These are phyloP conservation scores for Penicillium bialowiezense DNA, from an alignment of 495 filamentous ascomycete genomes.

Conservation along the genomic window DNA sequence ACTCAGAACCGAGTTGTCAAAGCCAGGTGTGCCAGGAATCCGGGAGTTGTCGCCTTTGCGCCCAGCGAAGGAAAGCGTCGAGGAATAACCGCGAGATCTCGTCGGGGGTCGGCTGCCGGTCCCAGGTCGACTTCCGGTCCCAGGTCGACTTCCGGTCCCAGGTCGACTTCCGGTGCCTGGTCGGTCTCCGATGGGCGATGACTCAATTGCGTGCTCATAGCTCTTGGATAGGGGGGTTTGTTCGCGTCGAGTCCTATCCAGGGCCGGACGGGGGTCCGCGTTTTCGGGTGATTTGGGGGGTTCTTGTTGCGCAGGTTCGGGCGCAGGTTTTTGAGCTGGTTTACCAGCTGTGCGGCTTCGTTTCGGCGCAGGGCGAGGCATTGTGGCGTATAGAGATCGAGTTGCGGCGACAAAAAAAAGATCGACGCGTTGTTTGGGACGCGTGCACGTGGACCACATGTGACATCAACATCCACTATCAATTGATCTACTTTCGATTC, in stretches of 20 bases:
- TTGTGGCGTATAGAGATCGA: conserved; percentile 11
- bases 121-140: conserved; percentile 40
- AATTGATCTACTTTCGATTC: background rate
- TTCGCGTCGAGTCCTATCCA: conserved; percentile 23
- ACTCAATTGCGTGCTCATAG: conserved; percentile 40
- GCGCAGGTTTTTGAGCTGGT: conserved; percentile 6
- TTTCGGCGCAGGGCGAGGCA: conserved; percentile 45
- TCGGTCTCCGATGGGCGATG: conserved; percentile 36
- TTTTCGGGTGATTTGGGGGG: conserved; percentile 13
- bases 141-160: conserved; percentile 39
- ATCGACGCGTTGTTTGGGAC: conserved; percentile 19
- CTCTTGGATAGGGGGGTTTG: conserved; percentile 35
- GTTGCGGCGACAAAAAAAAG: background rate
- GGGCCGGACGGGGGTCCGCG: no score
- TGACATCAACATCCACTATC: background rate
- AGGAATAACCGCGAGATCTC: conserved; percentile 47
- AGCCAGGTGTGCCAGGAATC: conserved; percentile 49
- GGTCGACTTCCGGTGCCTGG: conserved; percentile 35
- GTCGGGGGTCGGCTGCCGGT: conserved; percentile 44
- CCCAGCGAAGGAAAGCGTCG: conserved; percentile 41
- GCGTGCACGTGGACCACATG: conserved; percentile 20
- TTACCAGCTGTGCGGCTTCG: conserved; percentile 28
- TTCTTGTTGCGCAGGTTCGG: conserved; percentile 11
- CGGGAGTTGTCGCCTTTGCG: conserved; percentile 43
- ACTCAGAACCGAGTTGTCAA: conserved; percentile 52